A percentile compares a stretch with the other conserved stretches of the same genome.
Evolutionary conservation across 2,329 filamentous ascomycete genomes (phyloP).

Genomic region (Fusarium anguioides): DNA sequence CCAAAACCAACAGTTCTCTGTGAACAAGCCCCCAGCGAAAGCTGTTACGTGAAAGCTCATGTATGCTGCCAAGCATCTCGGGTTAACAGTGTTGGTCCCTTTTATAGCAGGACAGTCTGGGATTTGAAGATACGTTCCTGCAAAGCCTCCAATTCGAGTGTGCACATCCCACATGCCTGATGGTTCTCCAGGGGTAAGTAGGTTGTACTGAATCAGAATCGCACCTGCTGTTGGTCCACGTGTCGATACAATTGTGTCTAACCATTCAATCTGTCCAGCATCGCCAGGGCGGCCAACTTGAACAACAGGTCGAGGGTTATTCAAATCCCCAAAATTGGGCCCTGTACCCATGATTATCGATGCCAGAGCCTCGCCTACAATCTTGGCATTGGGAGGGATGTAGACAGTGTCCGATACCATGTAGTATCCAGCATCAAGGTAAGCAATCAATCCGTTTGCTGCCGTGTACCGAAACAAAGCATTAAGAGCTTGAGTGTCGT

Average conservation of each 20-base stretch:
- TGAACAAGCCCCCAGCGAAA: constrained; percentile 52
- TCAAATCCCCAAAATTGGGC: constrained; percentile 64
- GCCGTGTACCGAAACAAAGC: constrained; percentile 64
- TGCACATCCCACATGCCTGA: constrained; percentile 80
- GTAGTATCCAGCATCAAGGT: constrained; percentile 71
- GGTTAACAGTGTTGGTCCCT: constrained; percentile 43
- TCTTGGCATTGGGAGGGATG: constrained; percentile 61
- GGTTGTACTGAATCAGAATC: constrained; percentile 78
- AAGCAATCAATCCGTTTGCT: constrained; percentile 66
- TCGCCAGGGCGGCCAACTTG: constrained; percentile 74
- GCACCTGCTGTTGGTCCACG: constrained; percentile 75
- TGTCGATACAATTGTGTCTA: constrained; percentile 77
- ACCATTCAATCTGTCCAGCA: constrained; percentile 73
- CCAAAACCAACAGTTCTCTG: constrained; percentile 61
- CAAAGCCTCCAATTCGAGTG: constrained; percentile 77
- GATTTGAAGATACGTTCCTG: constrained; percentile 75
- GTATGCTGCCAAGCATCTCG: constrained; percentile 56
- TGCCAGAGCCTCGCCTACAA: constrained; percentile 69
- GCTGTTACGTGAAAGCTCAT: constrained; percentile 57
- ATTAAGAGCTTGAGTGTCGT: constrained; percentile 76
- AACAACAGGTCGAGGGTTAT: constrained; percentile 71
- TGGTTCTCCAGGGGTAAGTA: constrained; percentile 59
- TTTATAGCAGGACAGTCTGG: constrained; percentile 71
- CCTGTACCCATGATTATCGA: constrained; percentile 68
- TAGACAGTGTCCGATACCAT: constrained; percentile 65